Evolutionary conservation across 2,329 filamentous ascomycete genomes (phyloP), one percentile per base, ranked within the genome.

Genomic region (Fusarium humuli): DNA sequence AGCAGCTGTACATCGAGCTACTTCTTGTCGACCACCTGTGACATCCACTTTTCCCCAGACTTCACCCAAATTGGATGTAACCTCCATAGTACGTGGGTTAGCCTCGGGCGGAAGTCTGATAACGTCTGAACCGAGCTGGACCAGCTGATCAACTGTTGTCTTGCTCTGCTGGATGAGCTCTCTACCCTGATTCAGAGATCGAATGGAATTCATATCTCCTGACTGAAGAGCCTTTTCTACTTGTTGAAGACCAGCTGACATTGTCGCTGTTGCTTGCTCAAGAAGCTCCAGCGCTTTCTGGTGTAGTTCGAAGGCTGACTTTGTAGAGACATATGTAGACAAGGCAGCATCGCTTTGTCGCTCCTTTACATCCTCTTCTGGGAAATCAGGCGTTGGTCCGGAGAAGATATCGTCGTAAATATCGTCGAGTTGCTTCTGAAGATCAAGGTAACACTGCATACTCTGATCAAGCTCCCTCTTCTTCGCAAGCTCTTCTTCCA

Each of bases 11-110:
- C 81, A 81, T 46, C 78, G 73, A 10, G 80, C 69, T 4, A 82
- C 77, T 62, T 83, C 79, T 27, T 56, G 57, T 42, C 79, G 77
- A 5, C 81, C 83, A 18, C 79, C 73, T 70, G 85, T 83, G 63
- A 89, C 84, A 75, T 86, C 81, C 14, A 85, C 79, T 65, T 85
- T 84, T 74, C 87, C 86, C 5, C 80, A 80, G 78, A 84, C 82
- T 61, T 88, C 85, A 10, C 79, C 79, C 75, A 87, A 80, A 16
- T 61, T 54, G 9, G 62, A 62, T 11, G 57, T 70, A 5, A 67
- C 32, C 18, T 69, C 66, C 57, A 86, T 78, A 57, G 76, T 80
- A 1, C 84, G 83, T 42, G 83, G 79, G 1, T 82, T 81, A 48
- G 87, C 83, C 22, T 76, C 75, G 22, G 86, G 79, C 0, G 61